phyloP scores from a whole-genome alignment of 106 monocot species.

The Dioscorea alata region DNA sequence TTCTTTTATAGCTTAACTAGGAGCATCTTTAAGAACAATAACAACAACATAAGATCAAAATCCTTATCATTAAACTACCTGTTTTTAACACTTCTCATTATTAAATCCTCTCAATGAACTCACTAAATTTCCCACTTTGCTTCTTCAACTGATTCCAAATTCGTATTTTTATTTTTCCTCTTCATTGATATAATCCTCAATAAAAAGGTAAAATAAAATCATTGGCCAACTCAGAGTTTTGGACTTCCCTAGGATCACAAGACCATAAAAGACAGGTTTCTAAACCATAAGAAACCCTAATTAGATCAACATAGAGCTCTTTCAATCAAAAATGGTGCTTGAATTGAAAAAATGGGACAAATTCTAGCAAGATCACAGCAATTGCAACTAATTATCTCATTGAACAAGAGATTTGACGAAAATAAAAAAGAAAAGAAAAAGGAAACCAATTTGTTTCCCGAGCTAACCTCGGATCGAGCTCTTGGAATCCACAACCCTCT shows the following conservation, averaged over 20 bases:
- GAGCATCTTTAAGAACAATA: too few relatives aligned
- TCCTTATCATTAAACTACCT: too few relatives aligned
- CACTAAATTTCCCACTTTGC: too few relatives aligned
- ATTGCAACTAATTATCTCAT: not conserved
- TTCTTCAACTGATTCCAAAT: too few relatives aligned
- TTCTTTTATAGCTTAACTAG: too few relatives aligned
- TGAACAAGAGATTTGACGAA: not conserved
- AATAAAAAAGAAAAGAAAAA: not conserved
- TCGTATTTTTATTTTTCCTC: too few relatives aligned
- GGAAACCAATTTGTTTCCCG: not conserved
- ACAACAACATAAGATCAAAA: too few relatives aligned
- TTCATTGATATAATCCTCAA: too few relatives aligned
- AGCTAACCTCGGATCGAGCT: slow-evolving; percentile 1
- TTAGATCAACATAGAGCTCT: not conserved
- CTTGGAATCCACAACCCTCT: not conserved
- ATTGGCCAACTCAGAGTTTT: not conserved
- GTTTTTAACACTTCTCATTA: too few relatives aligned
- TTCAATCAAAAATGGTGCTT: not conserved
- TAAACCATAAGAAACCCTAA: not conserved
- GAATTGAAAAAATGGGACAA: not conserved
- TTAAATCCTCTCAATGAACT: too few relatives aligned
- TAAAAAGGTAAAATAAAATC: too few relatives aligned
- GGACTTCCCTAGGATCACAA: not conserved
- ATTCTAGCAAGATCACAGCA: not conserved
- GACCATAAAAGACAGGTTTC: not conserved